These are phyloP conservation scores for Boletellus emodensis DNA, from an alignment of 768 basidiomycete species.

Conservation along the genomic window DNA sequence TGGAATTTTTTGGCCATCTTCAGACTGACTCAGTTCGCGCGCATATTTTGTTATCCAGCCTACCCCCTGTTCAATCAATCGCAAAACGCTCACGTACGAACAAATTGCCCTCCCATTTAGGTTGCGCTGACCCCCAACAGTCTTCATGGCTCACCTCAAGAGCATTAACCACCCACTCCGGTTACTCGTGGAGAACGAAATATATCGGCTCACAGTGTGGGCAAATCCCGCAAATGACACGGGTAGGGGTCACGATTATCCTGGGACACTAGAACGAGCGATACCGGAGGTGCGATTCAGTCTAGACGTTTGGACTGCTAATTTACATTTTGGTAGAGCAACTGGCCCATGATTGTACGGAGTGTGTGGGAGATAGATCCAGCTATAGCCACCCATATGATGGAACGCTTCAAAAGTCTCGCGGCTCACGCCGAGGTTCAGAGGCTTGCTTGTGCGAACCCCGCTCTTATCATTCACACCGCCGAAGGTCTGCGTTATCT, in stretches of 20 bases:
- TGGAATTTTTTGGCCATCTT: constrained; percentile 77
- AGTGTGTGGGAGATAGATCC: constrained; percentile 83
- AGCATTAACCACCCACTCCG: constrained; percentile 72
- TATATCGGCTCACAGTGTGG: constrained; percentile 85
- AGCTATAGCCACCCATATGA: constrained; percentile 74
- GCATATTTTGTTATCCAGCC: constrained; percentile 53
- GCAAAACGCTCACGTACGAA: constrained; percentile 41
- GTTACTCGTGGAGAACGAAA: constrained; percentile 86
- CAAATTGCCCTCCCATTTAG: background rate
- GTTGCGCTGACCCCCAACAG: constrained; percentile 30
- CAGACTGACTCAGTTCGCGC: constrained; percentile 70
- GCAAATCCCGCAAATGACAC: constrained; percentile 78
- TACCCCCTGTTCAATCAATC: constrained; percentile 48
- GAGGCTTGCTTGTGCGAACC: constrained; percentile 68
- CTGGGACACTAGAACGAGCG: constrained; percentile 52
- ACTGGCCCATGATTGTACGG: constrained; percentile 66
- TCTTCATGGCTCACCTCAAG: constrained; percentile 58
- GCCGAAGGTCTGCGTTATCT: constrained; percentile 82
- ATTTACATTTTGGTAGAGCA: constrained; percentile 35
- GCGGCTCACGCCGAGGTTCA: constrained; percentile 68
- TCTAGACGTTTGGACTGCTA: background rate
- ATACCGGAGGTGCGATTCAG: constrained; percentile 53
- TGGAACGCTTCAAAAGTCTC: constrained; percentile 81
- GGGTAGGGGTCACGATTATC: constrained; percentile 61
- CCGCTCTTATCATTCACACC: constrained; percentile 62